A percentile compares a stretch with the other conserved stretches of the same genome.
phyloP scores from a whole-genome alignment of 345 rosid genomes.

The Eucalyptus lansdowneana region DNA sequence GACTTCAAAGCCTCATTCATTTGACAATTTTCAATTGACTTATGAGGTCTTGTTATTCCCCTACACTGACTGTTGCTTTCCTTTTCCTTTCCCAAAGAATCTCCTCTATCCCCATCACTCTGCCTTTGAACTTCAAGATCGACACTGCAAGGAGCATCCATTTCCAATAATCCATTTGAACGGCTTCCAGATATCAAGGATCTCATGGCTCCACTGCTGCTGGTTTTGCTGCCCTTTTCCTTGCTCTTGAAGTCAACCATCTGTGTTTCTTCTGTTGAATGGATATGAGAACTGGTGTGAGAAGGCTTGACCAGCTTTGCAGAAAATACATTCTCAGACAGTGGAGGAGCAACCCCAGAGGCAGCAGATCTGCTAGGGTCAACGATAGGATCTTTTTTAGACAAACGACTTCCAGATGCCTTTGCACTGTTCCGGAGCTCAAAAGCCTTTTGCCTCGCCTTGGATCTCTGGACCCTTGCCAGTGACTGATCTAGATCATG shows the following conservation, averaged over 20 bases:
- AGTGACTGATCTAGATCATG: conserved; percentile 29
- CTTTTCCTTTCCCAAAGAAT: conserved; percentile 10
- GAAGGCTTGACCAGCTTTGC: conserved; percentile 13
- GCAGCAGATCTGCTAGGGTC: neutral
- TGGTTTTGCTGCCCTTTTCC: neutral
- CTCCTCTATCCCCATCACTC: conserved; percentile 9
- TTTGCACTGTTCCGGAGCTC: conserved; percentile 56
- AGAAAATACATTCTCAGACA: conserved; percentile 15
- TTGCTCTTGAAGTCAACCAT: neutral
- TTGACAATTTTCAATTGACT: neutral
- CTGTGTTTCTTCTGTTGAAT: neutral
- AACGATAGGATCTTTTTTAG: neutral
- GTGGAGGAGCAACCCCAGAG: neutral
- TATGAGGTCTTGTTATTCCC: conserved; percentile 1
- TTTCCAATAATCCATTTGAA: neutral
- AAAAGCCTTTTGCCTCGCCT: conserved; percentile 40
- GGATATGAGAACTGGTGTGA: neutral
- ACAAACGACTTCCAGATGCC: conserved; percentile 7
- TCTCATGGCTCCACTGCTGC: neutral
- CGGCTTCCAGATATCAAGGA: neutral
- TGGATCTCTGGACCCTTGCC: conserved; percentile 60
- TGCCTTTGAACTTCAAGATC: neutral
- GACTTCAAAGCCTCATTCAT: neutral
- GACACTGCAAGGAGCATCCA: neutral
- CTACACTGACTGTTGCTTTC: conserved; percentile 4